Conservation (phyloP, 208 protist species). For the Trypanosoma platydactyli region DNA sequence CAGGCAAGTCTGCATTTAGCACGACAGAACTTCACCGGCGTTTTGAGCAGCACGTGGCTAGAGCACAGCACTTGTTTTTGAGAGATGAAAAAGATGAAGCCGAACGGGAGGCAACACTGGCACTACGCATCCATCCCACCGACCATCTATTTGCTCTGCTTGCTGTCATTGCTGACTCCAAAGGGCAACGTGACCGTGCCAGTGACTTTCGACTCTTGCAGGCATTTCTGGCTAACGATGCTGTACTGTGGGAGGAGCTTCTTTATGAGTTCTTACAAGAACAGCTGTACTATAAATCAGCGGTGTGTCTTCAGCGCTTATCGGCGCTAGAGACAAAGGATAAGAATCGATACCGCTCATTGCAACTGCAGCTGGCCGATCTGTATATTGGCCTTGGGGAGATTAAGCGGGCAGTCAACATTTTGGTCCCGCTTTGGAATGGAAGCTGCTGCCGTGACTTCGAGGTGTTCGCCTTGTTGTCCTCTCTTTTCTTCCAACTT, state of each 20-base stretch:
- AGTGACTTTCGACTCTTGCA: slow-evolving; percentile 88
- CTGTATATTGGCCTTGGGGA: slow-evolving; percentile 85
- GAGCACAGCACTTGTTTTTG: slow-evolving; percentile 71
- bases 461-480: slow-evolving; percentile 85
- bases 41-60: slow-evolving; percentile 69
- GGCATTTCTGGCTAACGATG: slow-evolving; percentile 80
- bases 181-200: slow-evolving; percentile 77
- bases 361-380: slow-evolving; percentile 86
- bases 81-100: slow-evolving; percentile 53
- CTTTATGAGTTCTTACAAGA: slow-evolving; percentile 83
- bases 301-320: slow-evolving; percentile 83
- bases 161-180: slow-evolving; percentile 76
- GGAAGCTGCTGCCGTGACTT: slow-evolving; percentile 78
- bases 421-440: slow-evolving; percentile 78
- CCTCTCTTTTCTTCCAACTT: slow-evolving; percentile 88
- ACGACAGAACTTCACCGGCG: slow-evolving; percentile 43
- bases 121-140: slow-evolving; percentile 79
- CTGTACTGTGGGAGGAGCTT: slow-evolving; percentile 82
- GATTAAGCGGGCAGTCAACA: slow-evolving; percentile 60
- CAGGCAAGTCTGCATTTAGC: slow-evolving; percentile 36
- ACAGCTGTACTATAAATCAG: slow-evolving; percentile 84
- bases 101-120: slow-evolving; percentile 62
- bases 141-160: slow-evolving; percentile 83
- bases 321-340: slow-evolving; percentile 63
- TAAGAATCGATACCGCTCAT: slow-evolving; percentile 53